A percentile compares a stretch with the other conserved stretches of the same genome.
phyloP scores from a whole-genome alignment of 2,329 filamentous ascomycete species.

The Penicillium sp. region DNA sequence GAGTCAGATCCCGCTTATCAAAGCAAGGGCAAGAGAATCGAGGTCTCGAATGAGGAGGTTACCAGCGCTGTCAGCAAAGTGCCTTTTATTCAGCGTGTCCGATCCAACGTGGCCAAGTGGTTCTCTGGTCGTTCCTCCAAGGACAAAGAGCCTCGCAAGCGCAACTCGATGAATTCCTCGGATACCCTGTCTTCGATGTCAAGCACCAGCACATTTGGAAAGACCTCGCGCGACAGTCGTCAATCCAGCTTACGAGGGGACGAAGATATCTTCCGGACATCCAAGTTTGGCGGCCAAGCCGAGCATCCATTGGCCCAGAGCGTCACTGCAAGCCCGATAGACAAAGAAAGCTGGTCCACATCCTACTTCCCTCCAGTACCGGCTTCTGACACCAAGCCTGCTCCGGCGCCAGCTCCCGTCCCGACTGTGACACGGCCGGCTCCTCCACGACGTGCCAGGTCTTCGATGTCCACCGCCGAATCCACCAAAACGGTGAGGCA shows the following conservation, averaged over 20 bases:
- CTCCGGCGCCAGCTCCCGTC: conserved; percentile 14
- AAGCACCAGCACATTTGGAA: conserved; percentile 52
- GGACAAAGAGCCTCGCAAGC: conserved; percentile 45
- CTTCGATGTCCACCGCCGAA: conserved; percentile 44
- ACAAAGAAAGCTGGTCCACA: conserved; percentile 21
- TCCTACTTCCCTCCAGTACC: conserved; percentile 36
- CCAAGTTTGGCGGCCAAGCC: conserved; percentile 48
- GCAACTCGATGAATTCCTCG: conserved; percentile 50
- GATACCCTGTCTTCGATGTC: conserved; percentile 53
- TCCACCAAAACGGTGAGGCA: conserved; percentile 44
- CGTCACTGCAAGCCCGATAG: conserved; percentile 63
- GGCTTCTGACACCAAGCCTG: conserved; percentile 11
- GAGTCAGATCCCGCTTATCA: conserved; percentile 80
- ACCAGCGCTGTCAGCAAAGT: conserved; percentile 85
- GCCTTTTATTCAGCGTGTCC: conserved; percentile 77
- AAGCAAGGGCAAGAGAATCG: conserved; percentile 75
- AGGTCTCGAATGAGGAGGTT: conserved; percentile 86
- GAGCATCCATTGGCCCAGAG: conserved; percentile 74
- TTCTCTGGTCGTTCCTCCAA: conserved; percentile 42
- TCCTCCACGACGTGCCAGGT: conserved; percentile 38
- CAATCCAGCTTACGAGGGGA: conserved; percentile 56
- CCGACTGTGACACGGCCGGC: conserved; percentile 33
- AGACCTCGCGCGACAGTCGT: conserved; percentile 47
- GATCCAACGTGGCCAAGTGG: conserved; percentile 68
- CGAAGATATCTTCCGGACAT: conserved; percentile 50